phyloP scores from a whole-genome alignment of 1,284 basidiomycete genomes.

The Trichosporon asahii region DNA sequence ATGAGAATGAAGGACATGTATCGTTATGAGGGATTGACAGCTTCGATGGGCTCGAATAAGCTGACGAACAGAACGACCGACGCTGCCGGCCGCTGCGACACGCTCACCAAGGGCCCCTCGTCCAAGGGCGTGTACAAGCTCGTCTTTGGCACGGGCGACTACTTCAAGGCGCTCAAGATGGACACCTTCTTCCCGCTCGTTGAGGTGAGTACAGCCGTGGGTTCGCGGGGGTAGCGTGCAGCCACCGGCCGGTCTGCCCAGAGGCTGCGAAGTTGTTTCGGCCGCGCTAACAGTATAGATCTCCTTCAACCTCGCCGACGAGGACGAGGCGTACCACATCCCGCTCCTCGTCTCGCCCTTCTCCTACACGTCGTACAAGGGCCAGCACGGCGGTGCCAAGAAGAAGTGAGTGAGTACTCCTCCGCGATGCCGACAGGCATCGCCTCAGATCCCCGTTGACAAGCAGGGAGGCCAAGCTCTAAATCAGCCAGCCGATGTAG shows the following conservation, averaged over 20 bases:
- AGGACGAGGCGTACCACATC: conserved; percentile 81
- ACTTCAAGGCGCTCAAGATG: conserved; percentile 65
- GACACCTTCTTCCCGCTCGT: conserved; percentile 76
- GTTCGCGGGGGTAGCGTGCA: no score
- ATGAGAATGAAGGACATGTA: no score
- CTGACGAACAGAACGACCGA: conserved; percentile 64
- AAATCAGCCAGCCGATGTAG: neutral
- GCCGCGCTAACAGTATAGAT: no score
- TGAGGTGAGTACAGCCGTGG: conserved; percentile 37
- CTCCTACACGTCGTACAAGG: conserved; percentile 78
- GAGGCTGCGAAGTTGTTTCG: no score
- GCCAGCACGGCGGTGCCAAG: conserved; percentile 9
- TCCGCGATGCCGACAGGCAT: no score
- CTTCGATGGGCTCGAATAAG: no score
- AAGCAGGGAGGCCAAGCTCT: neutral
- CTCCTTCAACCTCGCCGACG: conserved; percentile 65
- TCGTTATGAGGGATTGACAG: no score
- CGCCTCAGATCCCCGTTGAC: neutral
- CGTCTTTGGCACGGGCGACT: conserved; percentile 74
- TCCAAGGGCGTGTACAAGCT: conserved; percentile 74
- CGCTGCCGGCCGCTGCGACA: conserved; percentile 72
- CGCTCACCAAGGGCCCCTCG: conserved; percentile 59
- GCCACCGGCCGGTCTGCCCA: no score
- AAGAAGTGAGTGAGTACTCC: neutral
- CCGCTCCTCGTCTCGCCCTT: conserved; percentile 87